phyloP scores from a whole-genome alignment of 495 filamentous ascomycete genomes.

The Daldinia bambusicola region DNA sequence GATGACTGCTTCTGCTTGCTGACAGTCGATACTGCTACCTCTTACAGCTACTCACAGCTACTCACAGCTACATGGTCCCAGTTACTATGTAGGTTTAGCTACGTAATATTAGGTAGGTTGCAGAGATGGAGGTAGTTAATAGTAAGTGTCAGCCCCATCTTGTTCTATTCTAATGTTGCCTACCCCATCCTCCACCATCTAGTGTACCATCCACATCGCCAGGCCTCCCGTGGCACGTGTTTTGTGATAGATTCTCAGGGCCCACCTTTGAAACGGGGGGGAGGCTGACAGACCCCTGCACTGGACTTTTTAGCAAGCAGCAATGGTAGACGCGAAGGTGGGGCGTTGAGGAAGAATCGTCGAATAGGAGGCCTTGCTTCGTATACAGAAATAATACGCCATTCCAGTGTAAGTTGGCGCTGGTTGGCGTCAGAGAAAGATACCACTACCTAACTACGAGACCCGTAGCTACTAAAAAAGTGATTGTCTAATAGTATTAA shows the following conservation, averaged over 20 bases:
- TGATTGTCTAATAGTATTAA: background rate
- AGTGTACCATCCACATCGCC: background rate
- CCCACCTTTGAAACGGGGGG: slow-evolving; percentile 2
- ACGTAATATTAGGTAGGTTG: too few relatives aligned
- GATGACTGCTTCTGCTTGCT: background rate
- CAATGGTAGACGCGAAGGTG: background rate
- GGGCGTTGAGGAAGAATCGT: background rate
- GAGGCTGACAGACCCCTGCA: background rate
- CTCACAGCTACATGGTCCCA: too few relatives aligned
- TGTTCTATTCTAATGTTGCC: too few relatives aligned
- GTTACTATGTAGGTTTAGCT: too few relatives aligned
- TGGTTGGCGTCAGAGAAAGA: too few relatives aligned
- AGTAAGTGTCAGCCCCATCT: too few relatives aligned
- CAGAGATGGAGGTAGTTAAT: too few relatives aligned
- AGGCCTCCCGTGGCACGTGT: slow-evolving; percentile 4
- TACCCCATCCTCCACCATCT: too few relatives aligned
- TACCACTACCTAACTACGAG: too few relatives aligned
- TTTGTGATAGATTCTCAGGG: background rate
- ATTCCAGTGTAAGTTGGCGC: background rate
- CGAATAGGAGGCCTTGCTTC: background rate
- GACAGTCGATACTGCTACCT: background rate
- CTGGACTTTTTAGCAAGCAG: background rate
- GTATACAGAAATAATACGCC: background rate
- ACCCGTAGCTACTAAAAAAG: background rate
- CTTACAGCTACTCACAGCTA: too few relatives aligned